These are phyloP conservation scores for Saccharomycopsis crataegensis DNA, from an alignment of 1,139 yeast species.

Conservation along the genomic window DNA sequence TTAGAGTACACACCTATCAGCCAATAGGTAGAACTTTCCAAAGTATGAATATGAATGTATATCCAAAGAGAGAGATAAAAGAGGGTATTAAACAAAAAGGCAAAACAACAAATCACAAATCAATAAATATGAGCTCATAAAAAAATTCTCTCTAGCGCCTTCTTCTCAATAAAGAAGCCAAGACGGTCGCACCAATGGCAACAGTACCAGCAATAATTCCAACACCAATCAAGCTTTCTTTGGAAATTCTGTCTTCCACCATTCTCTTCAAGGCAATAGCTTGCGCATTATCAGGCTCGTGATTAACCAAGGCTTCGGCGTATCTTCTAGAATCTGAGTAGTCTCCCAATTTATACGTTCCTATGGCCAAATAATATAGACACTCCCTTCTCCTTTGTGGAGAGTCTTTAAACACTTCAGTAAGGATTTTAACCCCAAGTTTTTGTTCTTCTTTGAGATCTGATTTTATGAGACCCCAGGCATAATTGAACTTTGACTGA, in stretches of 20 bases:
- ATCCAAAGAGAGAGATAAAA: too few relatives aligned
- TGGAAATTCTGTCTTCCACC: constrained; percentile 79
- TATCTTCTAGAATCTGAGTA: constrained; percentile 80
- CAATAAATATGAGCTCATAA: too few relatives aligned
- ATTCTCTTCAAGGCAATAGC: constrained; percentile 63
- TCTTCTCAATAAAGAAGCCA: constrained; percentile 46
- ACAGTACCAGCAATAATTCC: constrained; percentile 80
- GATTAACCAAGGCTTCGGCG: constrained; percentile 63
- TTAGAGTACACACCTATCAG: too few relatives aligned
- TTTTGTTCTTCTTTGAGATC: constrained; percentile 53
- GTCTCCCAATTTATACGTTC: constrained; percentile 84
- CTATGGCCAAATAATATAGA: constrained; percentile 79
- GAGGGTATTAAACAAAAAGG: too few relatives aligned
- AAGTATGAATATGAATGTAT: too few relatives aligned
- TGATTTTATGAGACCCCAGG: constrained; percentile 92
- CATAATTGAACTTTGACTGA: constrained; percentile 86
- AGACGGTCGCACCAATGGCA: constrained; percentile 72
- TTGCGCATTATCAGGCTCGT: constrained; percentile 82
- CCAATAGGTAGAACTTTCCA: too few relatives aligned
- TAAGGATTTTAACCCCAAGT: constrained; percentile 69
- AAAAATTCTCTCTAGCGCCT: constrained; percentile 21
- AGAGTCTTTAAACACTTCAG: constrained; percentile 67
- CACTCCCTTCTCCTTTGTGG: constrained; percentile 86
- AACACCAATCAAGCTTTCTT: constrained; percentile 80
- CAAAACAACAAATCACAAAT: too few relatives aligned